Base-by-base conservation (phyloP, 2,329 filamentous ascomycete species). In the Talaromyces islandicus region DNA sequence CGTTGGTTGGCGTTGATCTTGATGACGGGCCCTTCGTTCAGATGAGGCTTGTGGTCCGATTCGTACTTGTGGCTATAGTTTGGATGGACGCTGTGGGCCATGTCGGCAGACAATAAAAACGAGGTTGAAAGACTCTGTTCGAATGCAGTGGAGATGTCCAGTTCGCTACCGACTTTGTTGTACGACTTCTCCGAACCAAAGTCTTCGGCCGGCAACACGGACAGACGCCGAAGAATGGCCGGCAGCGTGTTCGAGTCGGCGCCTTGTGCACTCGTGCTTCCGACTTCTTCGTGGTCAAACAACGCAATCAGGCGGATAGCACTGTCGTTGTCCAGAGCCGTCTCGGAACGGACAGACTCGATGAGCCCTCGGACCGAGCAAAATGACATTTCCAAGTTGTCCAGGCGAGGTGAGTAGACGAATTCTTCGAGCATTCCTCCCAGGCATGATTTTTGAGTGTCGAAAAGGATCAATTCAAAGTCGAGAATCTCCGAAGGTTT, bases 281-380 rank as follows among this genome's bases (percentile, higher is more conserved):
- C 94, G 70, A 99, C 94, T 73, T 99, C 94, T 76, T 99, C 94
- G 77, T 99, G 92, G 73, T 99, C 94, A 74, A 99, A 99, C 76
- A 93, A 90, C 38, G 92, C 89, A 66, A 95, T 88, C n/a, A 99
- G 81, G 52, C 94, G 91, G 70, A 97, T 97, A 19, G 85, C 88
- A 3, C 85, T 80, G 70, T 97, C 93, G 24, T 88, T 77, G 50
- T 91, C 85, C 29, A 97, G 83, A 6, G 88, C 83, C 4, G 81
- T 77, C 12, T 84, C 73, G 2, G 85, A 81, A 21, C 81, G 76
- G 27, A 95, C 79, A 0, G 93, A 97, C 64, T 88, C 83, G 68
- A 97, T 91, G 60, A 99, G 81, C 59, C 91, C 92, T 76, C 89
- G 84, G 58, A 94, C 86, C 65, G 90, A 89, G 79, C 94, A 97